Conservation (phyloP, 2,329 filamentous ascomycete species). For the Fusarium duplospermum region DNA sequence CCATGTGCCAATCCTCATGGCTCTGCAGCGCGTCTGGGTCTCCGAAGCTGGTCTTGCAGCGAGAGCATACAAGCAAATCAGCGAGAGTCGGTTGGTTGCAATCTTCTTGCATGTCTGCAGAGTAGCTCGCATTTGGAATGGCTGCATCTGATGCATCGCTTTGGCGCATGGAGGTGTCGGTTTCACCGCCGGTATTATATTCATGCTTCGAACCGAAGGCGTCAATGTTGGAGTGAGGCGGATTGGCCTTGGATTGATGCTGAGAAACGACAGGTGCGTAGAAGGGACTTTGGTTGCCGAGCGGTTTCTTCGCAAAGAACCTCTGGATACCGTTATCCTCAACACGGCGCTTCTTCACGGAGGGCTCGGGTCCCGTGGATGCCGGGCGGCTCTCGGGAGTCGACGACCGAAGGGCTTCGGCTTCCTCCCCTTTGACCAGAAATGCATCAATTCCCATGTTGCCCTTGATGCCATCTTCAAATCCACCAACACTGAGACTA, state of each 20-base stretch:
- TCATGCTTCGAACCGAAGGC: slow-evolving; percentile 14
- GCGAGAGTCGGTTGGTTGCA: slow-evolving; percentile 49
- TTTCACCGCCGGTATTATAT: slow-evolving; percentile 32
- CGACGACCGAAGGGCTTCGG: slow-evolving; percentile 53
- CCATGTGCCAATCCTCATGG: slow-evolving; percentile 95
- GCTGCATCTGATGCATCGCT: slow-evolving; percentile 20
- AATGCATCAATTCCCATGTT: slow-evolving; percentile 91
- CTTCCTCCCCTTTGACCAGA: slow-evolving; percentile 80
- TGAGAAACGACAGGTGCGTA: slow-evolving; percentile 25
- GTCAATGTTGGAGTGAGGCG: slow-evolving; percentile 15
- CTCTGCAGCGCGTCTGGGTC: slow-evolving; percentile 71
- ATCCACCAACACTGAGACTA: slow-evolving; percentile 88
- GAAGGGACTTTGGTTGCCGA: slow-evolving; percentile 45
- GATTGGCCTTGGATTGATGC: neutral
- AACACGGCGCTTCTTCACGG: slow-evolving; percentile 49
- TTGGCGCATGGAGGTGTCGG: slow-evolving; percentile 19
- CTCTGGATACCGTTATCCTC: slow-evolving; percentile 65
- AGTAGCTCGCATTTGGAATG: slow-evolving; percentile 10
- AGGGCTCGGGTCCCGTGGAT: slow-evolving; percentile 37
- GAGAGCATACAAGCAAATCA: slow-evolving; percentile 64
- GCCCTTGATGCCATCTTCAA: slow-evolving; percentile 86
- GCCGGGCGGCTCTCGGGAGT: slow-evolving; percentile 34
- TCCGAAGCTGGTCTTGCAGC: slow-evolving; percentile 73
- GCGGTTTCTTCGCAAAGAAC: slow-evolving; percentile 64
- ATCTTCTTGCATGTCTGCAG: slow-evolving; percentile 33